phyloP scores from a whole-genome alignment of 495 filamentous ascomycete genomes.

The Chaetomidium leptoderma region DNA sequence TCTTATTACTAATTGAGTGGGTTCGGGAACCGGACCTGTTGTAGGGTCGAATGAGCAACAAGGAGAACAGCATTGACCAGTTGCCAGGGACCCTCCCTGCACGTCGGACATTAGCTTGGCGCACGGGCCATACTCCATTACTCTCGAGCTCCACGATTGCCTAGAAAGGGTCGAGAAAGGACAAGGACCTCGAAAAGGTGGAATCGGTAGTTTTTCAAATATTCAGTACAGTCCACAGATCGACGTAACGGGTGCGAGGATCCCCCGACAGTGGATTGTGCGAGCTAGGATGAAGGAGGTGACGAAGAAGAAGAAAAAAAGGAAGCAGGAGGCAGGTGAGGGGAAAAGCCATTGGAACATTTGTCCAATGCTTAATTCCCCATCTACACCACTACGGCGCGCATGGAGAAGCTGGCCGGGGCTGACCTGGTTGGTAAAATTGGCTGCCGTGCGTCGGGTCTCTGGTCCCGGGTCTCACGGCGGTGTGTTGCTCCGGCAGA shows the following conservation, averaged over 20 bases:
- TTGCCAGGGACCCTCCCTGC: slow-evolving; percentile 10
- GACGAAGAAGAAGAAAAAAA: not conserved
- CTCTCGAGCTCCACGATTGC: not conserved
- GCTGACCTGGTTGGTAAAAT: not conserved
- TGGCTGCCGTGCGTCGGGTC: not conserved
- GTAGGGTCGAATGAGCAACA: no score
- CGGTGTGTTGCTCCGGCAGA: slow-evolving; percentile 19
- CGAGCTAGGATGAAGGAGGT: no score
- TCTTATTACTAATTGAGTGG: not conserved
- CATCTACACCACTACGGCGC: slow-evolving; percentile 1
- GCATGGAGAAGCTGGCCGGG: not conserved
- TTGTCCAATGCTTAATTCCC: slow-evolving; percentile 1
- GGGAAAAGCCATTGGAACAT: not conserved
- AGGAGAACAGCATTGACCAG: slow-evolving; percentile 5
- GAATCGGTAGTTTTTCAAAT: no score
- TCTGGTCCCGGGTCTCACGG: not conserved
- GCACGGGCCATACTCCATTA: slow-evolving; percentile 16
- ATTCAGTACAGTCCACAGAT: no score
- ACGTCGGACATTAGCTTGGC: slow-evolving; percentile 13
- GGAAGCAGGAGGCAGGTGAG: not conserved
- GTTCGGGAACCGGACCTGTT: no score
- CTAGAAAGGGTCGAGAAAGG: no score
- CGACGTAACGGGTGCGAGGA: no score
- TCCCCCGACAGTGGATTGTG: no score
- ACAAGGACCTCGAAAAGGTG: not conserved